Evolutionary conservation across 192 early-diverging fungal species (phyloP).

Genomic region (Gaertneriomyces semiglobifer): DNA sequence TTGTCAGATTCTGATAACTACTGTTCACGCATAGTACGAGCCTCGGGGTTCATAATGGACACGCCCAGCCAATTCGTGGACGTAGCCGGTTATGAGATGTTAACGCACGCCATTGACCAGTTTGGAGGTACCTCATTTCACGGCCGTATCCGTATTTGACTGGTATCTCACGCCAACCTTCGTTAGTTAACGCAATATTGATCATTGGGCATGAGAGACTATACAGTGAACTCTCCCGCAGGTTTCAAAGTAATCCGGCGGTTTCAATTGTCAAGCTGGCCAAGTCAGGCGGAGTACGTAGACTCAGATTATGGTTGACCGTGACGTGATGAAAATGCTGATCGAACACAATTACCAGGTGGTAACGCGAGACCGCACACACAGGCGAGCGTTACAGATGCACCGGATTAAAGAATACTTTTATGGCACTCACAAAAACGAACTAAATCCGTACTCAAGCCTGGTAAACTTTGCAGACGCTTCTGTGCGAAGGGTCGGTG

Average conservation of each 20-base stretch:
- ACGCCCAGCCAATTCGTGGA: conserved; percentile 81
- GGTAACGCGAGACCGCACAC: conserved; percentile 77
- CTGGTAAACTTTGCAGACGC: conserved; percentile 77
- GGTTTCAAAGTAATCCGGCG: conserved; percentile 43
- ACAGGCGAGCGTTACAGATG: conserved; percentile 64
- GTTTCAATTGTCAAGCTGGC: conserved; percentile 78
- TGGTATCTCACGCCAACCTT: too few species aligned
- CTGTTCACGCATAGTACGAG: conserved; percentile 40
- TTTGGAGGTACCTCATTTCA: conserved; percentile 54
- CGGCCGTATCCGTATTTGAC: too few species aligned
- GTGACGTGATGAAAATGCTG: background rate
- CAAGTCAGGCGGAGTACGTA: conserved; percentile 86
- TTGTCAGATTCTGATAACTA: background rate
- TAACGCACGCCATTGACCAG: conserved; percentile 66
- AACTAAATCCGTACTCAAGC: conserved; percentile 79
- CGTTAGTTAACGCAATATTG: conserved; percentile 71
- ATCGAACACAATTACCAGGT: conserved; percentile 44
- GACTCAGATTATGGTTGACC: background rate
- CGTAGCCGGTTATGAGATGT: conserved; percentile 65
- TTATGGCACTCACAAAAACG: conserved; percentile 77
- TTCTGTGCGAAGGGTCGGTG: conserved; percentile 71
- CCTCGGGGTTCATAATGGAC: conserved; percentile 81
- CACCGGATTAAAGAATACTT: conserved; percentile 89
- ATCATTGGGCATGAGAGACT: conserved; percentile 93
- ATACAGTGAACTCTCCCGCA: conserved; percentile 72